Base-by-base conservation (phyloP, 2,329 filamentous ascomycete species). In the Fusarium falciforme region DNA sequence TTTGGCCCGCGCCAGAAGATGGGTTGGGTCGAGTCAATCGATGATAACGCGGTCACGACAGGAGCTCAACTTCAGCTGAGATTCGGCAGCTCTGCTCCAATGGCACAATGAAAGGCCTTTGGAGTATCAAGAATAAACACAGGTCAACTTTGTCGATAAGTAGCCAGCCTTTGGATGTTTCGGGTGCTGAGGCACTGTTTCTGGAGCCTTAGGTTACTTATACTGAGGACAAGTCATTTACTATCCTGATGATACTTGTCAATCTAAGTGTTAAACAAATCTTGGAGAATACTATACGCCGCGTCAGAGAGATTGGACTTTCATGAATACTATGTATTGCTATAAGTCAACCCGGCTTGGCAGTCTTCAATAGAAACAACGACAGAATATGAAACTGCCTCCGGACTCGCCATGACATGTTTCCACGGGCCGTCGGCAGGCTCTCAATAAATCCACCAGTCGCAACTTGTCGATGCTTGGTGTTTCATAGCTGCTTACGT, bases 361-460 rank as follows among this genome's bases (percentile, higher is more conserved):
- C 17, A 20, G 47, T 31, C 27, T 57, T 12, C 5, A 20, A 1
- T 20, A 61, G 57, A 68, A 68, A 69, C 66, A 64, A 49, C 16
- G 14, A 40, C 35, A 35, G 11, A n/a, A 17, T 33, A n/a, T 35
- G 20, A 68, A 67, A 62, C 33, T 33, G 20, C 20, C 11, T n/a
- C 20, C 38, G 44, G 55, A 31, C 8, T 42, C 6, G 25, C 29
- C 11, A n/a, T 58, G 29, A 38, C 20, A n/a, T 29, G 61, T 33
- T 36, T 52, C 42, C 42, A 25, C 68, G 49, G 57, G 16, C 35
- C 42, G 9, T 61, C 62, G 25, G 61, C 33, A 47, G 4, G 20
- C 8, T 14, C 2, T 16, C 2, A 22, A 36, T 63, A 72, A 62
- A 27, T 72, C 71, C 67, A 68, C 71, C 71, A 73, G 52, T 74